phyloP scores from a whole-genome alignment of 139 green algal species.

The Chlamydomonas urium region DNA sequence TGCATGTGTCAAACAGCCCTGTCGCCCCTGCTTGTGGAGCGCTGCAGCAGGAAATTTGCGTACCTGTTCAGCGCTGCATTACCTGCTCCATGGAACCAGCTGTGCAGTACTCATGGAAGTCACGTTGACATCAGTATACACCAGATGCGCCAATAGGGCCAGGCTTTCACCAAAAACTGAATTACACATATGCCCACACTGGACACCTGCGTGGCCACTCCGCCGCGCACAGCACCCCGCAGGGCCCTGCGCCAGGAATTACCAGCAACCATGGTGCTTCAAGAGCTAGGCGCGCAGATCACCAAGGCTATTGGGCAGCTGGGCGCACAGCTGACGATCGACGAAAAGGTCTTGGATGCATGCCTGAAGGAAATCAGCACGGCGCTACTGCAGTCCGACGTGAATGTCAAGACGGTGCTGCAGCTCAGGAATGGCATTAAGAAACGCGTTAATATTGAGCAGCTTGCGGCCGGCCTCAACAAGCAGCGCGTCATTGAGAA shows the following conservation, averaged over 20 bases:
- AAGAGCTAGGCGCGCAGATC: constrained; percentile 84
- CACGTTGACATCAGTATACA: too few relatives aligned
- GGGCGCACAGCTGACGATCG: constrained; percentile 69
- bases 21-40: too few relatives aligned
- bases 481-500: constrained; percentile 92
- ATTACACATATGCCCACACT: too few relatives aligned
- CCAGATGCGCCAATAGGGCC: too few relatives aligned
- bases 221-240: too few relatives aligned
- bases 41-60: too few relatives aligned
- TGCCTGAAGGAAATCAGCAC: constrained; percentile 94
- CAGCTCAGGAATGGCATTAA: constrained; percentile 73
- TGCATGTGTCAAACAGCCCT: too few relatives aligned
- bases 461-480: constrained; percentile 87
- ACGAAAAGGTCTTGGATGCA: constrained; percentile 86
- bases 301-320: constrained; percentile 76
- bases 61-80: too few relatives aligned
- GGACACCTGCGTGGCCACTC: too few relatives aligned
- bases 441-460: constrained; percentile 82
- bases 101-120: too few relatives aligned
- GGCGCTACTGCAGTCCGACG: constrained; percentile 85
- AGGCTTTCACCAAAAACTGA: too few relatives aligned
- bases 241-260: background rate
- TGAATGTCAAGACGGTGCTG: constrained; percentile 75
- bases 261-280: constrained; percentile 91
- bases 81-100: too few relatives aligned